Evolutionary conservation across 2,329 filamentous ascomycete species (phyloP), one percentile per base, ranked within the genome.

Genomic region (Fusarium robinianum): DNA sequence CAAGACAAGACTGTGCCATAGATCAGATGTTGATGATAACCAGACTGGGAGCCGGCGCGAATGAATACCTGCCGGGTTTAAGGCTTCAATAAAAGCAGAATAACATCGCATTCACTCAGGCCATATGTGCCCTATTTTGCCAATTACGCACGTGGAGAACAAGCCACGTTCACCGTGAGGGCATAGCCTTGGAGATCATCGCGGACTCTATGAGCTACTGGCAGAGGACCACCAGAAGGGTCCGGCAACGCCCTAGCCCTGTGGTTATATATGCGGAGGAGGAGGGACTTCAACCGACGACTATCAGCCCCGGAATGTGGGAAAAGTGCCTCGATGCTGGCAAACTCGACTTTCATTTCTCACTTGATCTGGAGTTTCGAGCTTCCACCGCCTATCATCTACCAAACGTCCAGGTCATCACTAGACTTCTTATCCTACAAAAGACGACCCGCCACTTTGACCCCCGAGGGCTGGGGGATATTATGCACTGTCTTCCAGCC

Each of bases 291-390:
- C 8, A 10, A 10, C 18, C 22, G 6, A 10, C 14, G 7, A 25
- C 11, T 14, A 15, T 36, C 6, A 25, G 22, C 11, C 14, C n/a
- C 12, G n/a, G 18, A 6, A 10, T 14, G 8, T 36, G 24, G 31
- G 37, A 23, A 15, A 31, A 19, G 12, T 16, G 10, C n/a, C 17
- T 46, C 3, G 10, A 31, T 9, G 43, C 30, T 32, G 43, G 16
- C 11, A 24, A 36, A 9, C 19, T 22, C 10, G 43, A 46, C 19
- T 46, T 46, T 32, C 25, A 36, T 11, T 36, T 46, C 27, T 35
- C 38, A 5, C 26, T 42, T 8, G n/a, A 26, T 2, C 10, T 46
- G 5, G 37, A 41, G 12, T 29, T 23, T 15, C 19, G 19, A 9
- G 14, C 5, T 6, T 21, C 12, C 2, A 7, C 18, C 10, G n/a